Evolutionary conservation across 257 asterid genomes (phyloP), one percentile per base, ranked within the genome.

Genomic region (Plantago ovata): DNA sequence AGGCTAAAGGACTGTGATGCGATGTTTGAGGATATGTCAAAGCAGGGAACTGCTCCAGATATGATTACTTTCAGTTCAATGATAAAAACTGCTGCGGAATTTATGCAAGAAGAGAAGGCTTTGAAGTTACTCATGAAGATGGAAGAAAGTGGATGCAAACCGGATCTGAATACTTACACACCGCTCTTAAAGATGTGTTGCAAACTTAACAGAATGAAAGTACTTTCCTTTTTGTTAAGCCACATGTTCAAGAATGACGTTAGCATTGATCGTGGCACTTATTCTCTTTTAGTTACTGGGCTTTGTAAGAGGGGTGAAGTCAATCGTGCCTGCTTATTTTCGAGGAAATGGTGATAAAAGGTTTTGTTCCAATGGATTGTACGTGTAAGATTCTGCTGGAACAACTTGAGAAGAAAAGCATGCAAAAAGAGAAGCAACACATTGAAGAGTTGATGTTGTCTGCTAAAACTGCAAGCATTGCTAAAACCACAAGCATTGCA

Each of bases 151-250:
- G 40, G 14, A 14, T 74, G 84, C 68, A 82, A 80, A 78, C 96
- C 96, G n/a, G 79, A 88, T 67, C 60, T 70, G 28, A 53, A 60
- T 42, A 86, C 97, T 28, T 93, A 89, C 23, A 69, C 64, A 0
- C 98, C 97, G 3, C 62, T 93, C 53, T 41, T 93, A 75, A 93
- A 89, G 68, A 80, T 93, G 98, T 88, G 97, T 69, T 93, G 95
- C 73, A 82, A 57, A 56, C 54, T 86, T 80, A 76, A 66, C 28
- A 79, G 97, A 69, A 79, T 77, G 92, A 93, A 84, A 72, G 95
- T 84, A 72, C 89, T 93, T 45, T 56, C 84, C 7, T 84, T 86
- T 79, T 56, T 93, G 78, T 56, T 93, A 75, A 72, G 49, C 41
- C 98, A 89, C 67, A 86, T 93, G 98, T 84, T 82, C 67, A 72